phyloP scores from a whole-genome alignment of 2,329 filamentous ascomycete species.

The Fusarium sp. region DNA sequence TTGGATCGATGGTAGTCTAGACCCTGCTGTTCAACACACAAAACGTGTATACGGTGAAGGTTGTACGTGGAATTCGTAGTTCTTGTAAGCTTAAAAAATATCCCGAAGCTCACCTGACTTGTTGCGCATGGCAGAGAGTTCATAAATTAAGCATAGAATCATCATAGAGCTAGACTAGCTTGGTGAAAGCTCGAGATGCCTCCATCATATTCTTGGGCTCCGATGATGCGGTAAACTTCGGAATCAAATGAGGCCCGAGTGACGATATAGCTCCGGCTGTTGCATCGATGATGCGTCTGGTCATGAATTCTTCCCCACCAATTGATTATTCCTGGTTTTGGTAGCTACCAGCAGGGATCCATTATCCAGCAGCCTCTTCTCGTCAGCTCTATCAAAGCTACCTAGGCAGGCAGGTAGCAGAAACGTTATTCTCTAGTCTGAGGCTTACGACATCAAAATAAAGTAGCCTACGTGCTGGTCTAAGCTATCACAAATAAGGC shows the following conservation, averaged over 20 bases:
- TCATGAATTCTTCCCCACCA: constrained; percentile 1
- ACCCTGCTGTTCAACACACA: background rate
- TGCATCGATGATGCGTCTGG: constrained; percentile 10
- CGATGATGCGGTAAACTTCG: constrained; percentile 18
- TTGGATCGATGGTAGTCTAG: background rate
- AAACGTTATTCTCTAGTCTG: too few species aligned
- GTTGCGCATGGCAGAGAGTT: background rate
- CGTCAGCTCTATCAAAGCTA: background rate
- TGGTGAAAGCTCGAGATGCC: background rate
- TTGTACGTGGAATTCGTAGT: background rate
- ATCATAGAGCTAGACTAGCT: background rate
- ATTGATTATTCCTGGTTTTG: background rate
- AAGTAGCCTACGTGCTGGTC: too few species aligned
- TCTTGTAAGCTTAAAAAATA: background rate
- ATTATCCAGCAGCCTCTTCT: background rate
- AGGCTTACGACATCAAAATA: too few species aligned
- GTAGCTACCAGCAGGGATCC: constrained; percentile 9
- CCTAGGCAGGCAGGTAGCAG: too few species aligned
- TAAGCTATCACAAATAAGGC: too few species aligned
- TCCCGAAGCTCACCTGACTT: background rate
- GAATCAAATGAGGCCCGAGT: constrained; percentile 10
- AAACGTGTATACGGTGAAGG: background rate
- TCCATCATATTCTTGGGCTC: background rate
- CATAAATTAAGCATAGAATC: background rate
- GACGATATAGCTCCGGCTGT: constrained; percentile 10